Evolutionary conservation across 352 stramenopile species (phyloP).

Genomic region (Phytophthora cryptogea): DNA sequence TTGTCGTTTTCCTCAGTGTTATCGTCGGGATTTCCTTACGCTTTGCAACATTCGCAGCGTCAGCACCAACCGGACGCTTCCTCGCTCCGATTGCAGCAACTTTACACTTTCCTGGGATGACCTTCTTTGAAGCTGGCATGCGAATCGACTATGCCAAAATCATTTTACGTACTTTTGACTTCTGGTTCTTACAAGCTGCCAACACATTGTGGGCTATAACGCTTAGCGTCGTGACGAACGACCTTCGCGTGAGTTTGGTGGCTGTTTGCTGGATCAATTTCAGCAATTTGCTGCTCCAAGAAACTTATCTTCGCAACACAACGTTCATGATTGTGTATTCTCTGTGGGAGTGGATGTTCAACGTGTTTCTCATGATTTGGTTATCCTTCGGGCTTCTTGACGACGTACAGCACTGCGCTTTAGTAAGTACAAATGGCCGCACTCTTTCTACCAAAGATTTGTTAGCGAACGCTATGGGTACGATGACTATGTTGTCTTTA

Average conservation of each 20-base stretch:
- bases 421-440: constrained; percentile 4
- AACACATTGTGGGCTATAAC: constrained; percentile 18
- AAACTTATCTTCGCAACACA: constrained; percentile 18
- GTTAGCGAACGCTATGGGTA: constrained; percentile 16
- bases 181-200: constrained; percentile 19
- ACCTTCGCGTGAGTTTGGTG: constrained; percentile 11
- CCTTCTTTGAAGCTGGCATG: constrained; percentile 11
- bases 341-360: constrained; percentile 12
- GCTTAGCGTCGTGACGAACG: constrained; percentile 5
- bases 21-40: background rate
- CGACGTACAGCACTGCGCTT: constrained; percentile 10
- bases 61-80: constrained; percentile 2
- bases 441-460: constrained; percentile 25
- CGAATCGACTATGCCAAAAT: constrained; percentile 21
- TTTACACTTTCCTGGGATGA: constrained; percentile 15
- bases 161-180: constrained; percentile 22
- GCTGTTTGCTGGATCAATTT: constrained; percentile 17
- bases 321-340: constrained; percentile 2
- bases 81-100: constrained; percentile 11
- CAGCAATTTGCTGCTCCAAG: constrained; percentile 15
- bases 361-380: constrained; percentile 6
- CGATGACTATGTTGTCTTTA: constrained; percentile 18
- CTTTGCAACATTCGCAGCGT: constrained; percentile 4
- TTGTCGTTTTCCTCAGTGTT: background rate
- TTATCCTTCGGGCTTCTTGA: constrained; percentile 11